phyloP scores from a whole-genome alignment of 192 early-diverging fungal species.

The Gonapodya sp. region DNA sequence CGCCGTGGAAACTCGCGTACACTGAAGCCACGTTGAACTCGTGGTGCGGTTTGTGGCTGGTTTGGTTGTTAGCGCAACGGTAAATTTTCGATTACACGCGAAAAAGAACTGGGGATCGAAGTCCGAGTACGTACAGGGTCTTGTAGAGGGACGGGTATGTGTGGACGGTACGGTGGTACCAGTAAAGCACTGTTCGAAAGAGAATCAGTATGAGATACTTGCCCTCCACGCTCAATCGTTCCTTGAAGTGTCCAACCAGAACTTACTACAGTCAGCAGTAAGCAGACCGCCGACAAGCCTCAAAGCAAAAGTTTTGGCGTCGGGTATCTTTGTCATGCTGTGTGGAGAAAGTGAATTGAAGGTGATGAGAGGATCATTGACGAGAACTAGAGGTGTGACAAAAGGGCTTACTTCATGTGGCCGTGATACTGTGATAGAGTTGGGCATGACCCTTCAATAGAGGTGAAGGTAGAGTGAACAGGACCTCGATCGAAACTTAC shows the following conservation, averaged over 20 bases:
- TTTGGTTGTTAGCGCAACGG: not conserved
- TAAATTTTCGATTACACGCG: too few species aligned
- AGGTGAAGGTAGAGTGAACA: too few species aligned
- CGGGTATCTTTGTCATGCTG: not conserved
- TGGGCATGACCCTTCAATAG: too few species aligned
- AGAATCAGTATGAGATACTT: not conserved
- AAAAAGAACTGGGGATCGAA: too few species aligned
- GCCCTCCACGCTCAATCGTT: not conserved
- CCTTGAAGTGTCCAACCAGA: too few species aligned
- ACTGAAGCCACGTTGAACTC: conserved; percentile 8
- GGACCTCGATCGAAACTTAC: not conserved
- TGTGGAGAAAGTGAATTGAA: not conserved
- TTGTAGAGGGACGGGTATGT: not conserved
- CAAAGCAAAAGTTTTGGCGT: not conserved
- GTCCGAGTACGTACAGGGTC: not conserved
- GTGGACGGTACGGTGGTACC: not conserved
- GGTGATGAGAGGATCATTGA: not conserved
- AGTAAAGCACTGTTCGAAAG: not conserved
- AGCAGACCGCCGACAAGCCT: not conserved
- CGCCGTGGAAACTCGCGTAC: conserved; percentile 9
- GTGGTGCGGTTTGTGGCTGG: conserved; percentile 3
- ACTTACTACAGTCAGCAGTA: not conserved
- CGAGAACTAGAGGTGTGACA: not conserved
- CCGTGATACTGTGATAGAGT: not conserved
- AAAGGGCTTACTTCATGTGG: not conserved